A percentile compares a stretch with the other conserved stretches of the same genome.
These are phyloP conservation scores for Drechslera avenae DNA, from an alignment of 2,329 filamentous ascomycete genomes.

Conservation along the genomic window DNA sequence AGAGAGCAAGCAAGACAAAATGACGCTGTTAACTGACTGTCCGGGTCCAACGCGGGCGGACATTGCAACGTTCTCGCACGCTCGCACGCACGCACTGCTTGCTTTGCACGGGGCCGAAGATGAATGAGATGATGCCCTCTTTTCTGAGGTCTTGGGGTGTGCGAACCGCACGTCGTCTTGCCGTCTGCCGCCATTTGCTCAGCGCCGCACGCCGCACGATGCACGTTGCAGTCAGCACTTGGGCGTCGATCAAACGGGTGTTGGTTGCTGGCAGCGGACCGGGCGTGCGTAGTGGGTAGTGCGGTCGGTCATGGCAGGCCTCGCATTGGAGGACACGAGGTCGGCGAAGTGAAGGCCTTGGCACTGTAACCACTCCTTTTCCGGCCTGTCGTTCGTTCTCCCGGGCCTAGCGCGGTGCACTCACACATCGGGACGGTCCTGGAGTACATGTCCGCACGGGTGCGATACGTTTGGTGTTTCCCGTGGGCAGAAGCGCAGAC, in stretches of 20 bases:
- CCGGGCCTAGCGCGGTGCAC: slow-evolving; percentile 22
- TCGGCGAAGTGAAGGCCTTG: slow-evolving; percentile 44
- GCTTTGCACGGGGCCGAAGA: too few relatives aligned
- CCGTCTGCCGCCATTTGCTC: slow-evolving; percentile 8
- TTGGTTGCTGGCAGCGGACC: slow-evolving; percentile 41
- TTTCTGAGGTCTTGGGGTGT: slow-evolving; percentile 5
- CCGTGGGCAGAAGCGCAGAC: slow-evolving; percentile 1
- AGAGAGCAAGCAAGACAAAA: too few relatives aligned
- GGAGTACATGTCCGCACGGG: slow-evolving; percentile 5
- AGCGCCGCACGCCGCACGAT: slow-evolving; percentile 29
- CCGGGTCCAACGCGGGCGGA: too few relatives aligned
- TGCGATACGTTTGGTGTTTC: slow-evolving; percentile 12
- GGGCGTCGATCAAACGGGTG: slow-evolving; percentile 48
- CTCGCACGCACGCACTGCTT: too few relatives aligned
- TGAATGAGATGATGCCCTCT: too few relatives aligned
- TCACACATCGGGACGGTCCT: slow-evolving; percentile 6
- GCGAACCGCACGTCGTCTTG: slow-evolving; percentile 3
- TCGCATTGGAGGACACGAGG: slow-evolving; percentile 36
- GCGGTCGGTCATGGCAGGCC: slow-evolving; percentile 42
- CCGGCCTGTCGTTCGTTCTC: slow-evolving; percentile 34
- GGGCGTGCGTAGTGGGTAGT: slow-evolving; percentile 38
- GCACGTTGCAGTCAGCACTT: slow-evolving; percentile 39
- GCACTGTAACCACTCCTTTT: slow-evolving; percentile 33
- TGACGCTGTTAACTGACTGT: too few relatives aligned
- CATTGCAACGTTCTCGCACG: too few relatives aligned